Evolutionary conservation across 352 stramenopile species (phyloP).

Genomic region (Phytophthora pini): DNA sequence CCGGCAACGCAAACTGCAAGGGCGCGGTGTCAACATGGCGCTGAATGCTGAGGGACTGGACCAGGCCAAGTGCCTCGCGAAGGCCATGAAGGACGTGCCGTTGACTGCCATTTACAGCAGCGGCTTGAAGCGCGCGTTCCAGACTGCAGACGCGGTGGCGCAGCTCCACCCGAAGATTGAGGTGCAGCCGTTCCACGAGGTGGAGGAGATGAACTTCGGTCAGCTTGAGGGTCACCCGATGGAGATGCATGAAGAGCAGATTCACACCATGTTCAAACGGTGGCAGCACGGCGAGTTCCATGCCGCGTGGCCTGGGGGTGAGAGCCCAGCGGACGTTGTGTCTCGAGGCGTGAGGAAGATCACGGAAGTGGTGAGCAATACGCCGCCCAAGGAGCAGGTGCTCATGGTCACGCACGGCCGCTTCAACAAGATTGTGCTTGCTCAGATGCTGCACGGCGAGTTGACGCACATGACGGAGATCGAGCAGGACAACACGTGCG

Average conservation of each 20-base stretch:
- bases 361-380: slow-evolving; percentile 52
- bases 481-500: slow-evolving; percentile 85
- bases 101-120: slow-evolving; percentile 77
- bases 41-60: slow-evolving; percentile 66
- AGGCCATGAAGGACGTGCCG: slow-evolving; percentile 72
- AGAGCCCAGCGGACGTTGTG: slow-evolving; percentile 76
- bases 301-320: slow-evolving; percentile 63
- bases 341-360: slow-evolving; percentile 69
- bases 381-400: slow-evolving; percentile 59
- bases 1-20: slow-evolving; percentile 73
- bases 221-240: slow-evolving; percentile 71
- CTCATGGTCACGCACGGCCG: slow-evolving; percentile 83
- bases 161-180: slow-evolving; percentile 62
- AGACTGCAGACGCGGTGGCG: slow-evolving; percentile 62
- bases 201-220: slow-evolving; percentile 90
- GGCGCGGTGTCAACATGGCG: slow-evolving; percentile 76
- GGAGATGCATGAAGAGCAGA: slow-evolving; percentile 53
- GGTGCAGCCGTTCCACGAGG: slow-evolving; percentile 63
- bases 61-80: slow-evolving; percentile 67
- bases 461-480: slow-evolving; percentile 71
- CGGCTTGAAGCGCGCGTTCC: slow-evolving; percentile 50
- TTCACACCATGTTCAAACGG: slow-evolving; percentile 66
- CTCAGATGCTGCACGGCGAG: slow-evolving; percentile 67
- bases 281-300: slow-evolving; percentile 66
- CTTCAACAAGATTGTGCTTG: slow-evolving; percentile 87